Base-by-base conservation (phyloP, 371 early-diverging fungal genomes). In the Circinella umbellata region DNA sequence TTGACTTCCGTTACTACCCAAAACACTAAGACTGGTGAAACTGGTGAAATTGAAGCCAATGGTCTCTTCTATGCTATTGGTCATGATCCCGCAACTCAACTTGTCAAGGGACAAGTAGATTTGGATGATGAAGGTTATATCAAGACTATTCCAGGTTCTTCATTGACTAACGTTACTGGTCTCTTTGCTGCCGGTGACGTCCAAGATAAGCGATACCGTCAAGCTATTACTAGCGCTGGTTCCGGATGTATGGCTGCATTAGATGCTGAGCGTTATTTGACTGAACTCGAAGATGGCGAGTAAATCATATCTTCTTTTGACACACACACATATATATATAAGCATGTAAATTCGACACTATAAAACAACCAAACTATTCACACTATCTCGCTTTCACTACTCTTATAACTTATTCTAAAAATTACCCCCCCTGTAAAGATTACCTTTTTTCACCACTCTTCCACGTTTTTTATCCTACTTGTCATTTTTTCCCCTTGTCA, bases 21-120 rank as follows among this genome's bases (percentile, higher is more conserved):
- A 72, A 89, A 93, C 79, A 93, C 91, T 54, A 83, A 83, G 63
- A 91, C 94, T 36, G 79, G 78, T 42, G 90, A 91, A 80, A 86
- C 83, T 35, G 80, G 85, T 67, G 78, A 87, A 51, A 74, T 98
- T 62, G 81, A 86, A 20, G 94, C 94, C 66, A 93, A 90, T 67
- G 99, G 99, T 42, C 84, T 99, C 68, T 99, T 99, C 86, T 99
- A 98, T 84, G 99, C 99, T 55, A 98, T 99, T 75, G 99, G 99
- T 48, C 99, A 99, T 82, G 87, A 80, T 63, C 99, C 99, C 54
- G 98, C 98, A 78, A 95, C 94, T 15, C 68, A 80, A 18, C 82
- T 93, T 68, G 91, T 98, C 71, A 88, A 86, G 81, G 89, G 86
- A 39, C 86, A 89, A 76, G 79, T 98, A 60, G 86, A 91, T 47